Evolutionary conservation across 371 early-diverging fungal genomes (phyloP), one percentile per base, ranked within the genome.

Genomic region (Coemansia sp.): DNA sequence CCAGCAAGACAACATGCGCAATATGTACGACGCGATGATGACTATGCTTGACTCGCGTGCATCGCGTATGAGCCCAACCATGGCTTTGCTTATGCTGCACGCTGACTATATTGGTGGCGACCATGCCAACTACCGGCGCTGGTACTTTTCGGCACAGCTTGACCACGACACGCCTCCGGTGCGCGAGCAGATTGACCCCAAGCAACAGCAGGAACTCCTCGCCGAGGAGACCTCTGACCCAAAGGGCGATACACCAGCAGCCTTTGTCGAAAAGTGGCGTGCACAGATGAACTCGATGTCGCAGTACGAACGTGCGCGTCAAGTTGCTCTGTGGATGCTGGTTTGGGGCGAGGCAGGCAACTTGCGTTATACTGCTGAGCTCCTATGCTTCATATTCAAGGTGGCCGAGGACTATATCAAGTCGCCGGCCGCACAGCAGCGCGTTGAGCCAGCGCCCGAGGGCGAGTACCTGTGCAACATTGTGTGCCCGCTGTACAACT

Each of bases 261-360:
- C 83, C 52, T 84, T 86, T 29, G 85, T 88, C 49, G 89, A 88
- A 57, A 83, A 84, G 67, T 93, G 93, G 93, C 81, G 83, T 26
- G 63, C 82, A 28, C 82, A 81, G 23, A 93, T 93, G 93, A 83
- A 85, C 63, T 66, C 81, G n/a, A 81, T 93, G 80, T 85, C 89
- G 26, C 89, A 91, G 69, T 85, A 84, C 66, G 85, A 85, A 19
- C 87, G 89, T 36, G 81, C 88, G 7, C 85, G 89, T 2, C 92
- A 94, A 66, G 73, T 95, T 1, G 91, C 90, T 0, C 84, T 94
- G 28, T 94, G 89, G 77, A 82, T 93, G 51, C 73, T 91, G 28
- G 76, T 95, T 39, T 95, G 95, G 95, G 94, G 93, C 13, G 95
- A 95, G 73, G 91, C 92, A 6, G 84, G 91, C 0, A 87, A 89